phyloP scores from a whole-genome alignment of 2,329 filamentous ascomycete species.

The Colletotrichum costaricense region DNA sequence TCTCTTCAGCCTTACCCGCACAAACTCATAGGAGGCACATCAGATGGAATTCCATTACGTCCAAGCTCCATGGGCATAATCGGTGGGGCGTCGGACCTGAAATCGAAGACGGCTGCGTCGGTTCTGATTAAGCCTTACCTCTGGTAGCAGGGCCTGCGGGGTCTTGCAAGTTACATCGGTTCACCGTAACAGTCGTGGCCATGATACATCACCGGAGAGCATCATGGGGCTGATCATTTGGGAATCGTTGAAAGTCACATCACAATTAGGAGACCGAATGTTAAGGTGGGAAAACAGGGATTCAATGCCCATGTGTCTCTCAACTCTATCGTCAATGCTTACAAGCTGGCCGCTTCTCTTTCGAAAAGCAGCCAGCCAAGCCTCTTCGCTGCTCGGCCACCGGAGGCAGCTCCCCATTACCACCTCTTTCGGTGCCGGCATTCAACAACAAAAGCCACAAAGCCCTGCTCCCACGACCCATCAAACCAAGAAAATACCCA shows the following conservation, averaged over 20 bases:
- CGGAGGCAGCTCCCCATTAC: constrained; percentile 16
- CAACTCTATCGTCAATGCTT: constrained; percentile 32
- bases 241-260: too few species aligned
- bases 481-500: constrained; percentile 33
- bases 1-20: neutral
- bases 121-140: too few species aligned
- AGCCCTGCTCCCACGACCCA: constrained; percentile 16
- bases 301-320: constrained; percentile 36
- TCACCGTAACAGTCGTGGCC: neutral
- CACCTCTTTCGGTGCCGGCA: constrained; percentile 7
- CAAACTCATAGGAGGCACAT: neutral
- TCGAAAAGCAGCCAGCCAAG: constrained; percentile 28
- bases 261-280: neutral
- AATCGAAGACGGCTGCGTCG: too few species aligned
- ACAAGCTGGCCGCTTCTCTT: constrained; percentile 31
- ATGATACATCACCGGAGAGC: neutral
- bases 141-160: too few species aligned
- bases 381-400: constrained; percentile 18
- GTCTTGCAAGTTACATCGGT: neutral
- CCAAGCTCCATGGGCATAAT: too few species aligned
- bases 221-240: too few species aligned
- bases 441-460: constrained; percentile 26
- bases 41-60: neutral
- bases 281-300: constrained; percentile 29
- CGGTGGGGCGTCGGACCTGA: too few species aligned